phyloP scores from a whole-genome alignment of 2,329 filamentous ascomycete species.

The Zasmidium cellare region DNA sequence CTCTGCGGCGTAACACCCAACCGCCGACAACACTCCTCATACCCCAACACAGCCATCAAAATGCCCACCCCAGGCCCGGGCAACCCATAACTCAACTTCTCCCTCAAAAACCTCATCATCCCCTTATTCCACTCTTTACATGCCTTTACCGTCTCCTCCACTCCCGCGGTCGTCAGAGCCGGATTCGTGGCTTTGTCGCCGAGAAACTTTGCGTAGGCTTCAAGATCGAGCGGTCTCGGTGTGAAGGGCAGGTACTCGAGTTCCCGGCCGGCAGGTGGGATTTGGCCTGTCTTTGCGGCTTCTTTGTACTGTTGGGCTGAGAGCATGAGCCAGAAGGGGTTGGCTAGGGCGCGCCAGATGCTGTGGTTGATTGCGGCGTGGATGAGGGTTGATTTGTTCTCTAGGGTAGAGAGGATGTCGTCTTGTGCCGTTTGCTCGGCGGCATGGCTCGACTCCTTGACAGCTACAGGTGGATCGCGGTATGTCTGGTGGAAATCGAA shows the following conservation, averaged over 20 bases:
- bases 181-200: constrained; percentile 9
- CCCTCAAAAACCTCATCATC: constrained; percentile 59
- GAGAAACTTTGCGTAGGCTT: constrained; percentile 7
- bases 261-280: constrained; percentile 3
- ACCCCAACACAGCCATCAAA: constrained; percentile 58
- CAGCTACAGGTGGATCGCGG: constrained; percentile 6
- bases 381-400: background rate
- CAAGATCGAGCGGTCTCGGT: constrained; percentile 10
- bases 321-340: constrained; percentile 12
- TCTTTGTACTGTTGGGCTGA: constrained; percentile 2
- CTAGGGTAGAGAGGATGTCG: background rate
- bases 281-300: constrained; percentile 3
- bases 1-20: constrained; percentile 26
- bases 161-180: constrained; percentile 15
- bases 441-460: background rate
- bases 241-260: constrained; percentile 16
- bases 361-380: constrained; percentile 11
- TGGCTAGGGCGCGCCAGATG: constrained; percentile 11
- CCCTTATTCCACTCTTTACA: constrained; percentile 31
- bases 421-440: background rate
- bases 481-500: constrained; percentile 13
- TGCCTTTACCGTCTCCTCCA: constrained; percentile 9
- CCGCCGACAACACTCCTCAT: constrained; percentile 46
- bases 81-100: constrained; percentile 54
- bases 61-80: constrained; percentile 56